These are phyloP conservation scores for Solanum lycopersicoides DNA, from an alignment of 257 asterid genomes.

Conservation along the genomic window DNA sequence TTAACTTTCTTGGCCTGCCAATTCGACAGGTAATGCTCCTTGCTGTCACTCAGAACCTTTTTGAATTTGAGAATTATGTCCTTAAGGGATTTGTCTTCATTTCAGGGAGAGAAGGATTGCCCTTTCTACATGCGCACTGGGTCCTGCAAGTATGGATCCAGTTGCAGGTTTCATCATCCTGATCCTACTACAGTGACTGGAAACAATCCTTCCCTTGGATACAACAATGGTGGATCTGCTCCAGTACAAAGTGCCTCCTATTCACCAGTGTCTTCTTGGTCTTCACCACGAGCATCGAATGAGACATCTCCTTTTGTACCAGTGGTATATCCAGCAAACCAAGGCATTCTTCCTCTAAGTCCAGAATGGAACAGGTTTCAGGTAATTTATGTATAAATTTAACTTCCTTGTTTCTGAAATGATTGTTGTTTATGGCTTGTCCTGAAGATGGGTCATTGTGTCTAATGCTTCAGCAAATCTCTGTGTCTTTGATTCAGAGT, in stretches of 20 bases:
- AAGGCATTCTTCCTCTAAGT: slow-evolving; percentile 28
- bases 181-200: slow-evolving; percentile 39
- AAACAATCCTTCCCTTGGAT: not conserved
- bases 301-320: slow-evolving; percentile 37
- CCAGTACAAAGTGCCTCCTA: slow-evolving; percentile 42
- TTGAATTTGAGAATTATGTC: not conserved
- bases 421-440: not conserved
- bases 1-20: slow-evolving; percentile 75
- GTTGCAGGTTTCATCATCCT: slow-evolving; percentile 89
- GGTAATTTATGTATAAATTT: slow-evolving; percentile 24
- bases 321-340: slow-evolving; percentile 39
- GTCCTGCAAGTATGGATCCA: slow-evolving; percentile 72
- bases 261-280: slow-evolving; percentile 52
- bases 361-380: slow-evolving; percentile 68
- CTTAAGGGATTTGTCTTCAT: not conserved
- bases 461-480: not conserved
- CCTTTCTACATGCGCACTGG: slow-evolving; percentile 91
- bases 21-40: slow-evolving; percentile 45
- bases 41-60: not conserved
- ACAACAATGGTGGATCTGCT: slow-evolving; percentile 5
- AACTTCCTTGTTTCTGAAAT: not conserved
- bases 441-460: not conserved
- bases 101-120: slow-evolving; percentile 76
- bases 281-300: slow-evolving; percentile 38
- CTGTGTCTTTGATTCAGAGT: not conserved